Evolutionary conservation across 345 rosid species (phyloP).

Genomic region (Pistacia atlantica): DNA sequence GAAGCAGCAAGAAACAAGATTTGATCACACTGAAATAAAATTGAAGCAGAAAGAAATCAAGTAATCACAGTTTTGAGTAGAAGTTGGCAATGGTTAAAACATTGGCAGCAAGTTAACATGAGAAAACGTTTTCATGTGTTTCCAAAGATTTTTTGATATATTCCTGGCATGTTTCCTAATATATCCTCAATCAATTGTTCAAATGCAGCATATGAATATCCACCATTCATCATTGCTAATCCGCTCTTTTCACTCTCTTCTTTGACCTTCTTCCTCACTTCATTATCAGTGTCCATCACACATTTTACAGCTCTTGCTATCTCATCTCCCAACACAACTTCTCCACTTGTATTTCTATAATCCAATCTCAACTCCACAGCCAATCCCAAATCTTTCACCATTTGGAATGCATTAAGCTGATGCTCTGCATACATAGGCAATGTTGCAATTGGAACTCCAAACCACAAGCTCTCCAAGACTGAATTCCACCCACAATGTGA

Average conservation of each 20-base stretch:
- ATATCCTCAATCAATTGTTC: constrained; percentile 20
- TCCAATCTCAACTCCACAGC: constrained; percentile 13
- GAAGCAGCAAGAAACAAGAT: no score
- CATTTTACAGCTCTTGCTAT: constrained; percentile 28
- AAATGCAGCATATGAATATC: constrained; percentile 28
- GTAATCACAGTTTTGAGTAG: no score
- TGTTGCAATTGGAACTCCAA: constrained; percentile 26
- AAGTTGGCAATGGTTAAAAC: no score
- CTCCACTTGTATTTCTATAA: not conserved
- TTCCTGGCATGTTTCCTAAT: no score
- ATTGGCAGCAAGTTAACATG: no score
- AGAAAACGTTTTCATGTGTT: no score
- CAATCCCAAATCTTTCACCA: constrained; percentile 29
- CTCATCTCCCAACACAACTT: constrained; percentile 17
- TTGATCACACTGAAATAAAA: no score
- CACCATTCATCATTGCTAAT: constrained; percentile 23
- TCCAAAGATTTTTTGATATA: no score
- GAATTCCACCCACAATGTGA: constrained; percentile 52
- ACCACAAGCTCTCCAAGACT: constrained; percentile 34
- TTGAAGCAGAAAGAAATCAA: no score
- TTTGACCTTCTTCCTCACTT: constrained; percentile 19
- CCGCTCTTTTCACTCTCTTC: constrained; percentile 20
- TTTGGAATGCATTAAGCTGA: constrained; percentile 35
- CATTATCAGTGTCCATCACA: constrained; percentile 24
- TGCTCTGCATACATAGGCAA: constrained; percentile 40